phyloP scores from a whole-genome alignment of 352 stramenopile genomes.

The Pythium aristosporum region DNA sequence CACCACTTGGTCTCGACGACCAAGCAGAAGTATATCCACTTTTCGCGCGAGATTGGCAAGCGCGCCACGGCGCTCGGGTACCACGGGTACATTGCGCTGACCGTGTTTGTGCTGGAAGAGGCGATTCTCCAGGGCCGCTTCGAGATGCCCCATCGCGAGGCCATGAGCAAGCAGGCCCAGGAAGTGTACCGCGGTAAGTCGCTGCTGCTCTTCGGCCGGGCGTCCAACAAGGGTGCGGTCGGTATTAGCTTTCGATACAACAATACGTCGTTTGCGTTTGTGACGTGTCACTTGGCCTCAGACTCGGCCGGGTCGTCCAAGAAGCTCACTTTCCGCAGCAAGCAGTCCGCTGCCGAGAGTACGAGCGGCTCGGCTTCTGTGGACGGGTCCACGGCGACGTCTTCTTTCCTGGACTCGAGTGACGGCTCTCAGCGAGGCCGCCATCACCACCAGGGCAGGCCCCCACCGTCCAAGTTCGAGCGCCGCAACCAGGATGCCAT shows the following conservation, averaged over 20 bases:
- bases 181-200: conserved; percentile 81
- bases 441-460: conserved; percentile 7
- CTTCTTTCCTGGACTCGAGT: not conserved
- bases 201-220: conserved; percentile 68
- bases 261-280: conserved; percentile 62
- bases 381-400: not conserved
- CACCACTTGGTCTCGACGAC: conserved; percentile 56
- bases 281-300: conserved; percentile 84
- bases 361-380: not conserved
- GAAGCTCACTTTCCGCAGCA: conserved; percentile 35
- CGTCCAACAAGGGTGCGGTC: conserved; percentile 72
- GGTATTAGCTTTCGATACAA: conserved; percentile 60
- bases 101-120: conserved; percentile 72
- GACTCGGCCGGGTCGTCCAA: conserved; percentile 54
- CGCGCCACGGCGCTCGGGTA: conserved; percentile 75
- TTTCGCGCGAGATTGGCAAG: conserved; percentile 81
- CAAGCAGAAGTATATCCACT: conserved; percentile 67
- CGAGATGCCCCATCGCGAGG: conserved; percentile 56
- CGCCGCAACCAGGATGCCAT: conserved; percentile 81
- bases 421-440: not conserved
- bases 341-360: not conserved
- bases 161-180: conserved; percentile 56
- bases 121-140: conserved; percentile 66
- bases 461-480: conserved; percentile 63
- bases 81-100: conserved; percentile 87